Percentiles rank a stretch among this genome's conserved stretches.
Evolutionary conservation across 2,329 filamentous ascomycete genomes (phyloP).

Genomic region (Nemania bipapillata): DNA sequence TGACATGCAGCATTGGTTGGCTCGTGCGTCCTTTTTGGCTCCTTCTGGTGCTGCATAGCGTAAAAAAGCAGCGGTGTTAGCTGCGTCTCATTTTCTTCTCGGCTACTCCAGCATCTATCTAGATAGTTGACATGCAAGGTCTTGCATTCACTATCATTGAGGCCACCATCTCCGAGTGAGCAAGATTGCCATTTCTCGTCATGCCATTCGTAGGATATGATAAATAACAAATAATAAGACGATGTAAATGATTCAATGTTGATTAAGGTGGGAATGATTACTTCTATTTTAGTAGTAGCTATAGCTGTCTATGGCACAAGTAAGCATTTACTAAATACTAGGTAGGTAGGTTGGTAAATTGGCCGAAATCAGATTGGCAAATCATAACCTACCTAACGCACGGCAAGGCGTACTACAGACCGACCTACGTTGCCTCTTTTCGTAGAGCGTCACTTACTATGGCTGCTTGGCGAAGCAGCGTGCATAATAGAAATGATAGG

Average conservation of each 20-base stretch:
- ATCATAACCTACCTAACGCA: constrained; percentile 13
- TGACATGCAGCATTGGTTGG: constrained; percentile 46
- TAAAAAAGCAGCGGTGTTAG: constrained; percentile 38
- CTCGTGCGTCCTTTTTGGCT: constrained; percentile 26
- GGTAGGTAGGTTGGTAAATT: neutral
- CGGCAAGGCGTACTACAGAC: constrained; percentile 7
- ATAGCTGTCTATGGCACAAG: neutral
- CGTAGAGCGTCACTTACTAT: too few species aligned
- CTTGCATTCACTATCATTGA: neutral
- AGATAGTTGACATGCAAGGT: constrained; percentile 14
- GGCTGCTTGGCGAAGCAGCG: too few species aligned
- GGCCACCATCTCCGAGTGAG: constrained; percentile 8
- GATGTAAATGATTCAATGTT: neutral
- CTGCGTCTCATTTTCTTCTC: constrained; percentile 35
- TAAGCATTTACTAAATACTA: too few species aligned
- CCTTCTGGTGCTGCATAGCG: constrained; percentile 20
- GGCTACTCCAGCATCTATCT: constrained; percentile 15
- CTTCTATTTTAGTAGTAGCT: neutral
- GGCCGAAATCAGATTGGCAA: constrained; percentile 13
- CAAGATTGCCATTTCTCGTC: neutral
- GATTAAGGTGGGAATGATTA: neutral
- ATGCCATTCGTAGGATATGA: neutral
- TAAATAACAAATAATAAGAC: neutral
- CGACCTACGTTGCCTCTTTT: constrained; percentile 9
- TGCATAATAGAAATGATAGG: too few species aligned